phyloP scores from a whole-genome alignment of 1,284 basidiomycete genomes.

The Phlebopus sp. region DNA sequence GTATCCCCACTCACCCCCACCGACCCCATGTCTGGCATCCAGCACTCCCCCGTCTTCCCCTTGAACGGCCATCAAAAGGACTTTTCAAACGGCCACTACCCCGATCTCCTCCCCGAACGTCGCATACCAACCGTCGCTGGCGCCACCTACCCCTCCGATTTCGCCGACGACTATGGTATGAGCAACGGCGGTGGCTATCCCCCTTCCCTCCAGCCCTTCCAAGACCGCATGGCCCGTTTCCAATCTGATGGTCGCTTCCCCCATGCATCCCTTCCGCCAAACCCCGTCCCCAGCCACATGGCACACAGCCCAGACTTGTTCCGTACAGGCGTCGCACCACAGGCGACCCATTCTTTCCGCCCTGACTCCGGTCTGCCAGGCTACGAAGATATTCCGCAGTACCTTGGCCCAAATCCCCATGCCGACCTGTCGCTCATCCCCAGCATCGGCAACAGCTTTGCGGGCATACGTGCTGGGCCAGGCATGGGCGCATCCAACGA shows the following conservation, averaged over 20 bases:
- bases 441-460: constrained; percentile 57
- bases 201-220: constrained; percentile 51
- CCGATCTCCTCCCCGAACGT: constrained; percentile 56
- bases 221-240: constrained; percentile 55
- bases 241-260: constrained; percentile 46
- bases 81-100: constrained; percentile 47
- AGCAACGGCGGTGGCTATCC: constrained; percentile 46
- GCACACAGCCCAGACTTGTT: constrained; percentile 51
- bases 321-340: constrained; percentile 58
- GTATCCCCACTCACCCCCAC: constrained; percentile 70
- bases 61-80: constrained; percentile 46
- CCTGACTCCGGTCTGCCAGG: constrained; percentile 44
- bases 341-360: constrained; percentile 59
- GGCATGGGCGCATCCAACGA: constrained; percentile 64
- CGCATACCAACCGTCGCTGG: constrained; percentile 49
- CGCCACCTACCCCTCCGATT: constrained; percentile 50
- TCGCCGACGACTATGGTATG: constrained; percentile 61
- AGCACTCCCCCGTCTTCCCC: constrained; percentile 52
- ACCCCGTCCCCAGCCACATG: constrained; percentile 43
- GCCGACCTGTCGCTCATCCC: constrained; percentile 58
- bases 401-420: constrained; percentile 49
- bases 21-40: constrained; percentile 56
- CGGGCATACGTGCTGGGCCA: constrained; percentile 58
- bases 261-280: constrained; percentile 39
- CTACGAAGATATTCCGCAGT: constrained; percentile 58